Evolutionary conservation across 75 land plant genomes (phyloP).

Genomic region (Ceratopteris richardii): DNA sequence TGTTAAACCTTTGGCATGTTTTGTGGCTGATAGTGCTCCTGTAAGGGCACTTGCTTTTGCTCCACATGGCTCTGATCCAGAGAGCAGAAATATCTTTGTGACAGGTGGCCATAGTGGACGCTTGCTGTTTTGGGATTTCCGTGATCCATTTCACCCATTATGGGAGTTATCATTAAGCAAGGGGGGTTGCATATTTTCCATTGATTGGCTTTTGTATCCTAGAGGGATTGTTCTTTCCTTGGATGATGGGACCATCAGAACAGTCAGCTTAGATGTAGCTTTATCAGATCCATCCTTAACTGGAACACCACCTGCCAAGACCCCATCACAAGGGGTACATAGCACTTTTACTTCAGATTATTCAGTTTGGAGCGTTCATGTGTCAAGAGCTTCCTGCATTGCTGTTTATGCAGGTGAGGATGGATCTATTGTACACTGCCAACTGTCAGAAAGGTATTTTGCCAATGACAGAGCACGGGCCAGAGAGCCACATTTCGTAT

Average conservation of each 20-base stretch:
- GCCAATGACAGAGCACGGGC: slow-evolving; percentile 46
- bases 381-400: slow-evolving; percentile 55
- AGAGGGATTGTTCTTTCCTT: slow-evolving; percentile 64
- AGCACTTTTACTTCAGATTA: slow-evolving; percentile 42
- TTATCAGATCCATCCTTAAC: slow-evolving; percentile 56
- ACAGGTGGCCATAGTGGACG: slow-evolving; percentile 77
- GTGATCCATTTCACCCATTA: slow-evolving; percentile 82
- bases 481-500: slow-evolving; percentile 51
- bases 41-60: slow-evolving; percentile 85
- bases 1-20: slow-evolving; percentile 68
- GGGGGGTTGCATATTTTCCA: slow-evolving; percentile 35
- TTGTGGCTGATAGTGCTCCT: slow-evolving; percentile 72
- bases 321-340: slow-evolving; percentile 43
- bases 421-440: slow-evolving; percentile 61
- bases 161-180: slow-evolving; percentile 46
- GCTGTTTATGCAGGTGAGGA: slow-evolving; percentile 77
- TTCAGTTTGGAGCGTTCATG: slow-evolving; percentile 81
- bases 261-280: slow-evolving; percentile 47
- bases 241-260: slow-evolving; percentile 83
- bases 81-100: slow-evolving; percentile 57
- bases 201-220: slow-evolving; percentile 78
- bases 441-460: slow-evolving; percentile 65
- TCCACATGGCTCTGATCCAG: slow-evolving; percentile 63
- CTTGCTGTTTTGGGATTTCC: slow-evolving; percentile 82
- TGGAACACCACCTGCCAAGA: slow-evolving; percentile 55